Conservation (phyloP, 2,329 filamentous ascomycete genomes). For the Zymoseptoria pseudotritici region DNA sequence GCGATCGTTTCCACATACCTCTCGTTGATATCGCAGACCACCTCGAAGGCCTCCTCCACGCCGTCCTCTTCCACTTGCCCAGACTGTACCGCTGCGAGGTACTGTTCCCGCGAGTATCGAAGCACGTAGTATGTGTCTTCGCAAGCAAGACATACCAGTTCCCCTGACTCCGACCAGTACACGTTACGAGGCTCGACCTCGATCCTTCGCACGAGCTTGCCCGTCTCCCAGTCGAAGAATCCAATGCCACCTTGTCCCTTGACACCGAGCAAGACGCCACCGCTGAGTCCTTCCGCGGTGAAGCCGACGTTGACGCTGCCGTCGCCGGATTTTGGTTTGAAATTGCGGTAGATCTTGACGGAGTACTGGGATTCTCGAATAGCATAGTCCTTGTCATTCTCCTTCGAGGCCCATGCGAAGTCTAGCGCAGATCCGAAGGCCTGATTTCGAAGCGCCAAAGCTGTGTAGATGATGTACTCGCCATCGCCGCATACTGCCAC, state of each 20-base stretch:
- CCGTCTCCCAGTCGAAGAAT: conserved; percentile 93
- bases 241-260: conserved; percentile 92
- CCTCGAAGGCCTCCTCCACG: conserved; percentile 91
- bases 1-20: conserved; percentile 44
- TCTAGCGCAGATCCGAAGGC: conserved; percentile 92
- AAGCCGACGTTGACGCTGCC: conserved; percentile 76
- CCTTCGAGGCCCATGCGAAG: conserved; percentile 94
- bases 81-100: conserved; percentile 71
- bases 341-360: conserved; percentile 97
- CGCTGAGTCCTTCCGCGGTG: conserved; percentile 83
- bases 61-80: conserved; percentile 83
- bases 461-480: conserved; percentile 98
- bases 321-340: conserved; percentile 81
- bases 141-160: conserved; percentile 85
- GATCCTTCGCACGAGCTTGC: conserved; percentile 82
- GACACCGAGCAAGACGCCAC: conserved; percentile 84
- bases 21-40: conserved; percentile 92
- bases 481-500: conserved; percentile 89
- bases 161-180: conserved; percentile 96
- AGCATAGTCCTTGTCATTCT: conserved; percentile 96
- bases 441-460: conserved; percentile 93
- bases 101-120: conserved; percentile 82
- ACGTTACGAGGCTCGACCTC: conserved; percentile 67
- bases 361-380: conserved; percentile 91
- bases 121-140: conserved; percentile 94